Percentiles rank a stretch among this genome's conserved stretches.
Conservation (phyloP, 2,329 filamentous ascomycete species). For the Colletotrichum nymphaeae region DNA sequence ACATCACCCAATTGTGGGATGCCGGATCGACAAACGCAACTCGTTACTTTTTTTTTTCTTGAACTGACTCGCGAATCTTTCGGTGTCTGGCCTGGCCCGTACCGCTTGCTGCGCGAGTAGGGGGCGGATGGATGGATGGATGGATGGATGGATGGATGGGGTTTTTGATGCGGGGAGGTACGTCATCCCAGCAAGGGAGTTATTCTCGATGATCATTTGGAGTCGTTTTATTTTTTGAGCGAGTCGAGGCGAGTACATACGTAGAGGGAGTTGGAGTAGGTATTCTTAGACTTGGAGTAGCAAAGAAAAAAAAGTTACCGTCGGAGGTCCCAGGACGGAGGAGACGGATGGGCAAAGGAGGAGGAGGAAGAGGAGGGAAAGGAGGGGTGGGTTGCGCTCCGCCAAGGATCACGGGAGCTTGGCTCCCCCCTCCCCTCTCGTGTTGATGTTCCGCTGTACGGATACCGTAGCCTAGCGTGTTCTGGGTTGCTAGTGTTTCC, state of each 20-base stretch:
- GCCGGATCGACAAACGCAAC: background rate
- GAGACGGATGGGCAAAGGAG: too few relatives aligned
- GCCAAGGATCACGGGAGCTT: background rate
- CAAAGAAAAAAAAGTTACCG: background rate
- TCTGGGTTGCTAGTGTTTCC: background rate
- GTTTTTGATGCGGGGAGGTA: background rate
- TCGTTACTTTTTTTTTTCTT: too few relatives aligned
- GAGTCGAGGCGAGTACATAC: too few relatives aligned
- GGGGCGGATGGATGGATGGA: too few relatives aligned
- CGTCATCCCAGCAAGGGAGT: constrained; percentile 10
- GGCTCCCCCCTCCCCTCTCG: too few relatives aligned
- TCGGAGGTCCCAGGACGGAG: background rate
- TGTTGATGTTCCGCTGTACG: too few relatives aligned
- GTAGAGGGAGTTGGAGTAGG: background rate
- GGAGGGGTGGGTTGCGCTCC: background rate
- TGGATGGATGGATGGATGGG: too few relatives aligned
- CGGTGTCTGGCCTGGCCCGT: background rate
- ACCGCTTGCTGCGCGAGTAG: background rate
- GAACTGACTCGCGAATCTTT: constrained; percentile 2
- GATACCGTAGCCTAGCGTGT: too few relatives aligned
- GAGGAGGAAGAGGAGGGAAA: too few relatives aligned
- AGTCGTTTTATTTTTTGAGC: background rate
- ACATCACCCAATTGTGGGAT: background rate
- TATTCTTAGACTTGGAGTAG: background rate
- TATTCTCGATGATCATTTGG: constrained; percentile 1